These are phyloP conservation scores for Saccharomycopsis oosterbeekiorum DNA, from an alignment of 805 yeast genomes.

Conservation along the genomic window DNA sequence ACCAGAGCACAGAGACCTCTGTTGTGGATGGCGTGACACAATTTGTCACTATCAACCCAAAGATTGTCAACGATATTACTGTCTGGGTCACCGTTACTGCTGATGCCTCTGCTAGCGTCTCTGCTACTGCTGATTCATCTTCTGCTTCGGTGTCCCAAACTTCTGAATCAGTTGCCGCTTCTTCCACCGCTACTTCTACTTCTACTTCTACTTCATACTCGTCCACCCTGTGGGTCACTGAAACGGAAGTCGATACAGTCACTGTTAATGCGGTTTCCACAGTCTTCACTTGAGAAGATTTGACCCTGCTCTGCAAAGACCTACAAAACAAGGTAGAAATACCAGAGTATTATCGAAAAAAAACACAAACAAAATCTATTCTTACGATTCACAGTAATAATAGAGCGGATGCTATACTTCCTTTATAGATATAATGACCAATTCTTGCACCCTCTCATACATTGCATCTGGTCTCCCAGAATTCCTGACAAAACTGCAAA, in stretches of 20 bases:
- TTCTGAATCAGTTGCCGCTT: background rate
- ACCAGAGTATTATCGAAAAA: too few relatives aligned
- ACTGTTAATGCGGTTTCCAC: slow-evolving; percentile 12
- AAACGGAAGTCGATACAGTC: slow-evolving; percentile 6
- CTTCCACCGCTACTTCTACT: background rate
- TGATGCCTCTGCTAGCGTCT: background rate
- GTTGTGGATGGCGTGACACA: background rate
- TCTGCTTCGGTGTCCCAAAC: background rate
- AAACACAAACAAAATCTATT: too few relatives aligned
- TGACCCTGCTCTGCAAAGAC: background rate
- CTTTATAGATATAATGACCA: background rate
- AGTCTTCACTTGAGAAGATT: background rate
- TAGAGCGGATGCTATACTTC: too few relatives aligned
- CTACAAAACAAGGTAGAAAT: background rate
- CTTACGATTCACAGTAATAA: background rate
- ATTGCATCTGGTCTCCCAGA: too few relatives aligned
- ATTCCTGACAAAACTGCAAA: too few relatives aligned
- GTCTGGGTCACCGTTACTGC: slow-evolving; percentile 16
- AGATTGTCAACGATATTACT: slow-evolving; percentile 11
- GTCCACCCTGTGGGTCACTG: slow-evolving; percentile 6
- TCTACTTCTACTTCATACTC: background rate
- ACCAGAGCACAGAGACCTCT: slow-evolving; percentile 12
- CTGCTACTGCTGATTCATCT: background rate
- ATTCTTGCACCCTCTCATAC: background rate
- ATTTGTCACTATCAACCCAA: slow-evolving; percentile 10